Conservation (phyloP, 140 eudicot genomes). For the Anethum foeniculum region DNA sequence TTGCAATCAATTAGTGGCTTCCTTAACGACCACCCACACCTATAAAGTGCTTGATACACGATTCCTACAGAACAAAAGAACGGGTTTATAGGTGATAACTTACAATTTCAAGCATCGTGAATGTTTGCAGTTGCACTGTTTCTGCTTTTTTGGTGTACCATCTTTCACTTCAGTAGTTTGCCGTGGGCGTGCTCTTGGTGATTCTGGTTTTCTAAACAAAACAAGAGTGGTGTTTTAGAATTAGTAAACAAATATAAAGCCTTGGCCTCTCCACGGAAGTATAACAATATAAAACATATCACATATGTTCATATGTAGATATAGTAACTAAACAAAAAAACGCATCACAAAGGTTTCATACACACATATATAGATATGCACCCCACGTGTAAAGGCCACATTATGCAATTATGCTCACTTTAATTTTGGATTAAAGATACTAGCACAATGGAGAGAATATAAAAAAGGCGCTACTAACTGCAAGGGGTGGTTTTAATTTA, state of each 20-base stretch:
- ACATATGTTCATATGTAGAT: background rate
- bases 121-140: conserved; percentile 94
- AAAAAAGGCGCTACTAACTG: background rate
- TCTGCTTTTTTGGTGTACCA: conserved; percentile 88
- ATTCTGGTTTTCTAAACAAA: conserved; percentile 63
- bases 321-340: background rate
- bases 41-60: background rate
- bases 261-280: background rate
- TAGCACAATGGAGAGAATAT: background rate
- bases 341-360: background rate
- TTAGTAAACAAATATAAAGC: background rate
- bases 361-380: background rate
- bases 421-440: background rate
- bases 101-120: conserved; percentile 93
- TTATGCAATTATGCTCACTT: background rate
- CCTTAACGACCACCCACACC: background rate
- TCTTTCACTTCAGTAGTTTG: conserved; percentile 64
- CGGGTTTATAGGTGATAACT: conserved; percentile 14
- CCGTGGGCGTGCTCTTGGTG: conserved; percentile 64
- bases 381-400: background rate
- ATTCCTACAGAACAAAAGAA: background rate
- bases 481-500: background rate
- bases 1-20: background rate
- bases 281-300: background rate
- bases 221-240: conserved; percentile 3